Evolutionary conservation across 106 monocot genomes (phyloP), one percentile per base, ranked within the genome.

Genomic region (Xerophyta viscosa): DNA sequence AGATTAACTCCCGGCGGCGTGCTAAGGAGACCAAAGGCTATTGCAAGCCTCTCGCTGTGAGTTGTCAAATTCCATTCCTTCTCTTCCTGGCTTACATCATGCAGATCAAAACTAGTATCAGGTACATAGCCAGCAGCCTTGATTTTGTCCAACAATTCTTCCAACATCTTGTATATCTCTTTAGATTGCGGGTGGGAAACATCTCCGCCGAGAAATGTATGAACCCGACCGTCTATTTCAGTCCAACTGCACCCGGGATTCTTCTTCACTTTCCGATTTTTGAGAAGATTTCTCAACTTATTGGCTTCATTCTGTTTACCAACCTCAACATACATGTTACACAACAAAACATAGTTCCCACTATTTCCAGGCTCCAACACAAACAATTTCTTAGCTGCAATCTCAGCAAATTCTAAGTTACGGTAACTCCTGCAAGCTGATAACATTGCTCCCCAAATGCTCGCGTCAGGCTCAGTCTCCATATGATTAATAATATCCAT

Each of bases 381-480:
- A 33, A 82, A 69, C 65, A 81, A 29, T 17, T 46, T 71, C 37
- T 69, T 54, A 0, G 82, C 78, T 15, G 75, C 87, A 42, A 77
- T 20, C 50, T 71, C 71, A 21, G 50, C 87, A n/a, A 75, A 50
- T 20, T 74, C 64, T 19, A 77, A 15, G 29, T 87, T 69, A 13
- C 63, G 59, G 22, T 82, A 48, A 25, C 25, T 61, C 7, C 77
- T 25, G 14, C 71, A 70, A 25, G 77, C 66, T 0, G 75, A 57
- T 3, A 82, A 52, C 48, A 87, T 20, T 8, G 87, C 67, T 19
- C 87, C 82, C 82, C 87, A 82, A 19, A 78, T 57, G 24, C 70
- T 77, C 2, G 80, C 63, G 4, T 64, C 62, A 2, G 70, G 31
- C 14, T 87, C 71, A 12, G 81, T 29, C 11, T 54, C 27, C 77